phyloP scores from a whole-genome alignment of 2,329 filamentous ascomycete genomes.

The Teratosphaeria nubilosa region DNA sequence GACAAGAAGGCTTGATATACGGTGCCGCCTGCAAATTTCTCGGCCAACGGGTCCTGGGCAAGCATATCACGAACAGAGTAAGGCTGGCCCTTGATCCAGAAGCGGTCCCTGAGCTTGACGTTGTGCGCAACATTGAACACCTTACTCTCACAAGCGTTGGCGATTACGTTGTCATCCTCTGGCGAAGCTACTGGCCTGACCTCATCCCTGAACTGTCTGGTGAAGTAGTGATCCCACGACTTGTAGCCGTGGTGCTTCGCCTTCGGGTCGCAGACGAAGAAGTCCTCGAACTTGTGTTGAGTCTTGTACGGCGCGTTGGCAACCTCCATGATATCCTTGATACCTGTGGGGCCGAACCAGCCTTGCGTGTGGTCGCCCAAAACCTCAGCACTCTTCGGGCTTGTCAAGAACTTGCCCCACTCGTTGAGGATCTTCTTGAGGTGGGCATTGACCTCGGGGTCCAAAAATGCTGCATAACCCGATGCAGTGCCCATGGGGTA shows the following conservation, averaged over 20 bases:
- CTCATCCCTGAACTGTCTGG: conserved; percentile 44
- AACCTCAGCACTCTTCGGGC: conserved; percentile 28
- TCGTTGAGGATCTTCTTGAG: conserved; percentile 43
- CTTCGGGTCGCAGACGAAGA: conserved; percentile 50
- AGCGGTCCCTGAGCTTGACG: conserved; percentile 48
- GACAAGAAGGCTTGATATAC: conserved; percentile 63
- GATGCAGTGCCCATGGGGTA: conserved; percentile 49
- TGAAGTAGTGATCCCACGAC: conserved; percentile 65
- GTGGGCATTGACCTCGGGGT: conserved; percentile 42
- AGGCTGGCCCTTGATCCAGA: conserved; percentile 61
- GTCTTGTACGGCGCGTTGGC: conserved; percentile 22
- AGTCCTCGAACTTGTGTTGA: conserved; percentile 34
- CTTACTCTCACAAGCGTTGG: conserved; percentile 56
- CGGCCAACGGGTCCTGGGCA: conserved; percentile 42
- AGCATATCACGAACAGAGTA: conserved; percentile 47
- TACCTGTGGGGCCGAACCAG: conserved; percentile 33
- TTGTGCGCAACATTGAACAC: conserved; percentile 43
- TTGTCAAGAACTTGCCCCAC: conserved; percentile 33
- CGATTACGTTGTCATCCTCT: conserved; percentile 46
- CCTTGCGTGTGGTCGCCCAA: conserved; percentile 26
- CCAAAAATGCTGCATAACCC: conserved; percentile 46
- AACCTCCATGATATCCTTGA: conserved; percentile 26
- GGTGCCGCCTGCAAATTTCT: conserved; percentile 51
- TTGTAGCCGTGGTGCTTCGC: conserved; percentile 49
- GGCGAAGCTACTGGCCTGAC: conserved; percentile 50